Conservation (phyloP, 805 yeast genomes). For the Zygotorulaspora sp. region DNA sequence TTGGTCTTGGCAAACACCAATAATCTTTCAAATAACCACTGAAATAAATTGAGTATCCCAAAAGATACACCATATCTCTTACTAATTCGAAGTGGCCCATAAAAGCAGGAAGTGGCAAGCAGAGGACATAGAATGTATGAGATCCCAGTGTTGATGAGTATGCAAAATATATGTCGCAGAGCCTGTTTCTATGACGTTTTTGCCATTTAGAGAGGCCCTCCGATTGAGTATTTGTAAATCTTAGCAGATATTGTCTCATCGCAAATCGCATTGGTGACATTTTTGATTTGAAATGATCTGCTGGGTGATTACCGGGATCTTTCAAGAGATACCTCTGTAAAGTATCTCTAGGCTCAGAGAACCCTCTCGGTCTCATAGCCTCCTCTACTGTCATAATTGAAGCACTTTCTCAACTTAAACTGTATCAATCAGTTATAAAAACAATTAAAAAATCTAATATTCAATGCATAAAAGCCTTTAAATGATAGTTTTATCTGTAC, state of each 20-base stretch:
- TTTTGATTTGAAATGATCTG: conserved; percentile 56
- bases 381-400: conserved; percentile 10
- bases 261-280: conserved; percentile 53
- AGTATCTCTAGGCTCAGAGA: conserved; percentile 20
- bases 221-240: conserved; percentile 62
- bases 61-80: conserved; percentile 67
- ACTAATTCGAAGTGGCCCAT: conserved; percentile 56
- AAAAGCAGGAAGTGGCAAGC: conserved; percentile 85
- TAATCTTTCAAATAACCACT: conserved; percentile 79
- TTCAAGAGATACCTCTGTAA: conserved; percentile 21
- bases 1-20: conserved; percentile 86
- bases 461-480: no score
- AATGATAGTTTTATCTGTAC: no score
- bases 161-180: conserved; percentile 71
- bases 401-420: no score
- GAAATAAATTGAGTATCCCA: conserved; percentile 53
- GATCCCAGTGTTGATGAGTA: conserved; percentile 87
- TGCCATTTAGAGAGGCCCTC: conserved; percentile 56
- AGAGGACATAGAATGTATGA: conserved; percentile 87
- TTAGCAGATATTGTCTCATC: conserved; percentile 51
- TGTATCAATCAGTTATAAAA: no score
- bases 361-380: conserved; percentile 9
- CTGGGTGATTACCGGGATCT: conserved; percentile 75
- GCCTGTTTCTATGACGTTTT: conserved; percentile 41
- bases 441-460: no score